A percentile compares a stretch with the other conserved stretches of the same genome.
These are phyloP conservation scores for Haberlea rhodopensis DNA, from an alignment of 257 asterid genomes.

Conservation along the genomic window DNA sequence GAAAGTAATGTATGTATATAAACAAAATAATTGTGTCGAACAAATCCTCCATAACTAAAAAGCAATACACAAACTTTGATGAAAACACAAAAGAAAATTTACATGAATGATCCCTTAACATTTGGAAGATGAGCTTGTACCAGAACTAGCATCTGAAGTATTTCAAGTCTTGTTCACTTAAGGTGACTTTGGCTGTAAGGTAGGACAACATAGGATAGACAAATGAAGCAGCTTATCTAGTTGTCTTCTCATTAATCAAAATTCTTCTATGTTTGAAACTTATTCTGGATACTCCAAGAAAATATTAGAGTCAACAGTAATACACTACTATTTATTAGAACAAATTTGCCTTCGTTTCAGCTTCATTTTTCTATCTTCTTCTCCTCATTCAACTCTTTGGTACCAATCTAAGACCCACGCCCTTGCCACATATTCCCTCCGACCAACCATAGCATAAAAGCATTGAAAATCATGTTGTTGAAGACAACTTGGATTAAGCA, in stretches of 20 bases:
- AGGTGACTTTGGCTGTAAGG: slow-evolving; percentile 17
- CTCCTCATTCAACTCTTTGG: too few species aligned
- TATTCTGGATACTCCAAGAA: not conserved
- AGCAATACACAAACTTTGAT: not conserved
- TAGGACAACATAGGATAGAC: slow-evolving; percentile 6
- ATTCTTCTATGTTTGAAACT: not conserved
- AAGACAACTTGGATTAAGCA: slow-evolving; percentile 15
- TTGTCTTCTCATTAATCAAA: slow-evolving; percentile 14
- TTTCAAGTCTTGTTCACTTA: slow-evolving; percentile 10
- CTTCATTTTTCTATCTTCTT: too few species aligned
- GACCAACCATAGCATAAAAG: not conserved
- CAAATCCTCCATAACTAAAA: not conserved
- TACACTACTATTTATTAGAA: too few species aligned
- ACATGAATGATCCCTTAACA: slow-evolving; percentile 12
- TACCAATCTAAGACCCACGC: not conserved
- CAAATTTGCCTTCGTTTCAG: too few species aligned
- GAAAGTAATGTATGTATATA: slow-evolving; percentile 14
- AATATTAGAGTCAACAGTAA: not conserved
- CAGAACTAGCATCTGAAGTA: not conserved
- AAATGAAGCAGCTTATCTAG: slow-evolving; percentile 7
- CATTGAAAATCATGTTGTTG: not conserved
- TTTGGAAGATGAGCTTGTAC: slow-evolving; percentile 13
- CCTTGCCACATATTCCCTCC: too few species aligned
- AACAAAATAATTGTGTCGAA: too few species aligned
- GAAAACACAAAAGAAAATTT: not conserved